These are phyloP conservation scores for barley (Hordeum vulgare) DNA, from an alignment of 176 grass and related monocot species.

Conservation along the genomic window DNA sequence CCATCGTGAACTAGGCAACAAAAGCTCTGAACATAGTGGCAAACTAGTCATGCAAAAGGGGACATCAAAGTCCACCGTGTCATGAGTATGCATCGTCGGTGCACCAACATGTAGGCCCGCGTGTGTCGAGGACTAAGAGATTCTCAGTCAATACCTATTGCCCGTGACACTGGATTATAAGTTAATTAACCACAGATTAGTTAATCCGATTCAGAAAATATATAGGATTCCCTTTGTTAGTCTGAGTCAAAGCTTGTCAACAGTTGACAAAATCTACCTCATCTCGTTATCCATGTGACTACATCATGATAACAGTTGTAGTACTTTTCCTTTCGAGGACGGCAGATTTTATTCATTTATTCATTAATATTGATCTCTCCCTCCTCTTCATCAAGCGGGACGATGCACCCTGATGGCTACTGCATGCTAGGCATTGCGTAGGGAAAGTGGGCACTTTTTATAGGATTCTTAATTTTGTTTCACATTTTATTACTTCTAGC, in stretches of 20 bases:
- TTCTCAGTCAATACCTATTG: background rate
- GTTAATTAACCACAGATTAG: background rate
- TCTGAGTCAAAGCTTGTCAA: background rate
- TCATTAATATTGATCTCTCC: too few relatives aligned
- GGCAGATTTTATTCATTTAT: too few relatives aligned
- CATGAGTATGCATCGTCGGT: constrained; percentile 48
- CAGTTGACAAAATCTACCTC: background rate
- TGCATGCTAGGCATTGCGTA: too few relatives aligned
- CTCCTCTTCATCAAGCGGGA: too few relatives aligned
- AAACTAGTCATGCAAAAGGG: constrained; percentile 26
- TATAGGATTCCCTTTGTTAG: background rate
- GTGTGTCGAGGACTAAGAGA: background rate
- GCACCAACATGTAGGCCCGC: constrained; percentile 38
- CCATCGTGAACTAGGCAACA: constrained; percentile 33
- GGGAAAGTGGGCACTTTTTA: too few relatives aligned
- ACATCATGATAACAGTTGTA: background rate
- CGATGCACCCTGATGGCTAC: too few relatives aligned
- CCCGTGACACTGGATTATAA: background rate
- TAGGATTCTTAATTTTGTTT: too few relatives aligned
- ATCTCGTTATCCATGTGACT: background rate
- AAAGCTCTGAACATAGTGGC: constrained; percentile 32
- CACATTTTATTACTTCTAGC: too few relatives aligned
- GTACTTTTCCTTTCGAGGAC: too few relatives aligned
- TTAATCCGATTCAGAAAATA: background rate
- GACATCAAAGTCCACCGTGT: constrained; percentile 10